Evolutionary conservation across 768 basidiomycete species (phyloP).

Genomic region (Suillus decipiens): DNA sequence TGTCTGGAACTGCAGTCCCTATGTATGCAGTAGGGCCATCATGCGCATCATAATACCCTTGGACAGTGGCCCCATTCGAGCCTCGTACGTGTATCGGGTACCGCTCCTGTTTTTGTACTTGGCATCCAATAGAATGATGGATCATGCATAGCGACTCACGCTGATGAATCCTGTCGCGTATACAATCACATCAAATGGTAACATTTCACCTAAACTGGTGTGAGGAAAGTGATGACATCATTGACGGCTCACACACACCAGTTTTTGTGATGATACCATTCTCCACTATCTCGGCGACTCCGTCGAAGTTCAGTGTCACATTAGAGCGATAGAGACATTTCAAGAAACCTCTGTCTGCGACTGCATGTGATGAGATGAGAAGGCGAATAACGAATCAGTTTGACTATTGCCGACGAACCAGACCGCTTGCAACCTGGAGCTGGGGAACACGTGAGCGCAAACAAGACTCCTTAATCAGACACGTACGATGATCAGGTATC

Average conservation of each 20-base stretch:
- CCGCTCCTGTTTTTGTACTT: conserved; percentile 16
- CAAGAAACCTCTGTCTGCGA: conserved; percentile 30
- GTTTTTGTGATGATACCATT: conserved; percentile 27
- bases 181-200: conserved; percentile 36
- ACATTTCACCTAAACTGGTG: conserved; percentile 21
- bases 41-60: conserved; percentile 30
- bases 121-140: not conserved
- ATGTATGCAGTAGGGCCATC: conserved; percentile 36
- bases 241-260: conserved; percentile 14
- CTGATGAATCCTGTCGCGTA: conserved; percentile 35
- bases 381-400: not conserved
- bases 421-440: conserved; percentile 64
- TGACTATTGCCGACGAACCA: conserved; percentile 12
- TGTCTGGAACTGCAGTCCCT: conserved; percentile 36
- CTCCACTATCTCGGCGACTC: conserved; percentile 19
- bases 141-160: conserved; percentile 18
- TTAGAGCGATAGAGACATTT: conserved; percentile 23
- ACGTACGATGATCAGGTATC: conserved; percentile 54
- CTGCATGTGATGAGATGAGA: conserved; percentile 11
- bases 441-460: conserved; percentile 19
- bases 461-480: not conserved
- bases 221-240: not conserved
- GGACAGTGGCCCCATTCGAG: conserved; percentile 23
- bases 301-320: conserved; percentile 26
- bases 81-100: conserved; percentile 28